phyloP scores from a whole-genome alignment of 1,284 basidiomycete genomes.

The Entoloma clypeatum region DNA sequence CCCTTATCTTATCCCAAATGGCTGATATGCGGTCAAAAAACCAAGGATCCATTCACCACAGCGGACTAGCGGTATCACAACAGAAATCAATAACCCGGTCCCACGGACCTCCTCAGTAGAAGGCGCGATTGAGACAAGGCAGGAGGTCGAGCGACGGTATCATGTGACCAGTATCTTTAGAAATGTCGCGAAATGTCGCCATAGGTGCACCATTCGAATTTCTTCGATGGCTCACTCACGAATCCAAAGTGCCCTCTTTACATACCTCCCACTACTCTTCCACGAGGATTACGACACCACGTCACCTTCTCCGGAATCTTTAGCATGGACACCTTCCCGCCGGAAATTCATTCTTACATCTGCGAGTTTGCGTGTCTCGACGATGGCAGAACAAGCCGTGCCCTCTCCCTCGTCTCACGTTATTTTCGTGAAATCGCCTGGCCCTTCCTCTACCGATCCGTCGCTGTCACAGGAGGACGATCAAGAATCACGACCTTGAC shows the following conservation, averaged over 20 bases:
- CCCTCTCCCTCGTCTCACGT: slow-evolving; percentile 33
- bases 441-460: slow-evolving; percentile 35
- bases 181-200: slow-evolving; percentile 34
- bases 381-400: slow-evolving; percentile 31
- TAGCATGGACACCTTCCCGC: slow-evolving; percentile 33
- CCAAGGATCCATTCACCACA: too few species aligned
- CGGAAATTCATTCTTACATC: slow-evolving; percentile 40
- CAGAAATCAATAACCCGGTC: too few species aligned
- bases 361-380: slow-evolving; percentile 35
- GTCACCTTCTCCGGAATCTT: too few species aligned
- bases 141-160: too few species aligned
- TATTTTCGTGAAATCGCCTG: slow-evolving; percentile 33
- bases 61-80: too few species aligned
- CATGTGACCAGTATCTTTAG: slow-evolving; percentile 23
- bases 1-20: too few species aligned
- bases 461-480: slow-evolving; percentile 27
- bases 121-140: too few species aligned
- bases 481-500: slow-evolving; percentile 26
- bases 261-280: slow-evolving; percentile 4
- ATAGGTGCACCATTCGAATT: slow-evolving; percentile 26
- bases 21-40: too few species aligned
- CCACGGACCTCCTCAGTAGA: too few species aligned
- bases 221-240: slow-evolving; percentile 9
- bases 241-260: slow-evolving; percentile 1
- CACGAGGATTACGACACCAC: too few species aligned